Base-by-base conservation (phyloP, 192 early-diverging fungal genomes). In the Cladochytrium replicatum region DNA sequence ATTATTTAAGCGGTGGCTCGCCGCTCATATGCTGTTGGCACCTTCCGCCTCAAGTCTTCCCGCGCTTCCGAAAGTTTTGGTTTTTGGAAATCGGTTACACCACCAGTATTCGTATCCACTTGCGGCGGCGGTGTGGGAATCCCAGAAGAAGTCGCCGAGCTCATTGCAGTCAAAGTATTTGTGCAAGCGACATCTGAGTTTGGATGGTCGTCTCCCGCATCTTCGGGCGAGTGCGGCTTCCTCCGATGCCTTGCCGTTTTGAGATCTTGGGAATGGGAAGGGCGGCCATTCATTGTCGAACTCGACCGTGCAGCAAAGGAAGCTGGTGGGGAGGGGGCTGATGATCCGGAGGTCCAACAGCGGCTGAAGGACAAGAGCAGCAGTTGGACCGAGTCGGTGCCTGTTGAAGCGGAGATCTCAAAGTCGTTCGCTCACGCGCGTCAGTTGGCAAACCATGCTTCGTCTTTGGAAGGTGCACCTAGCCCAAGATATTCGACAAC, bases 1-100 rank as follows among this genome's bases (percentile, higher is more conserved):
- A 15, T 64, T 98, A 41, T 61, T 78, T n/a, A 98, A 98, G 74
- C 78, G 91, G 50, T 98, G 91, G 91, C 62, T 92, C 23, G 68
- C 80, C 6, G 69, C 84, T 17, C 92, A 98, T 54, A 68, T 88
- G 69, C 67, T 93, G 4, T 70, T 86, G 24, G 51, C 64, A 1
- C 5, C 34, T 3, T 50, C 50, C 5, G 31, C 31, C 27, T 25
- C 15, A n/a, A n/a, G n/a, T n/a, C n/a, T n/a, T n/a, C n/a, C n/a
- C n/a, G n/a, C n/a, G n/a, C n/a, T n/a, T n/a, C n/a, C n/a, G n/a
- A n/a, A n/a, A n/a, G n/a, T n/a, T n/a, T n/a, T n/a, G n/a, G n/a
- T n/a, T n/a, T n/a, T n/a, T n/a, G n/a, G n/a, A n/a, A n/a, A n/a
- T n/a, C n/a, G n/a, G n/a, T n/a, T n/a, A n/a, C n/a, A n/a, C n/a